Base-by-base conservation (phyloP, 345 rosid species). In the Populus alba region DNA sequence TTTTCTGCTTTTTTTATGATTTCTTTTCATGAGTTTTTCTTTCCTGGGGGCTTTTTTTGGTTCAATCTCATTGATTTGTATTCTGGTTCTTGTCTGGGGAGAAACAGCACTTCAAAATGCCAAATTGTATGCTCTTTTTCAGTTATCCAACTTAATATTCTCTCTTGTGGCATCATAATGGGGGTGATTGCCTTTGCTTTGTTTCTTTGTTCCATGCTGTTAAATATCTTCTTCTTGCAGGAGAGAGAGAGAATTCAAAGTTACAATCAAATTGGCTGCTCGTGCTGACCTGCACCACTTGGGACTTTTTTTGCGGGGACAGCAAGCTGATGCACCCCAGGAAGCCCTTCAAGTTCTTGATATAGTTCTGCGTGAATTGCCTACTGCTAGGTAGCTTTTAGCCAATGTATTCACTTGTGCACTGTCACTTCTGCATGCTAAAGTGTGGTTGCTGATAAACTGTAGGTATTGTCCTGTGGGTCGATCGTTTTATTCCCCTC, bases 341-440 rank as follows among this genome's bases (percentile, higher is more conserved):
- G 98, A 91, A 86, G 98, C 95, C n/a, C 91, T 95, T 68, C 98
- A 95, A 83, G 97, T 95, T 84, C 98, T 95, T 67, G 98, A 95
- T 84, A 95, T 93, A 86, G 98, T 95, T 80, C 89, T 94, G 77
- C 97, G 97, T 22, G 98, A 94, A 87, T 87, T 92, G 79, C 98
- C 98, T 68, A 92, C 96, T 38, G 25, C 80, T 17, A 62, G 81
- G 86, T 83, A 49, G 31, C 37, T 49, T 27, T 12, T 39, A 47
- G n/a, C 23, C 2, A 12, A 23, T 59, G 25, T 72, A 5, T 8
- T 6, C 10, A 41, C 49, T 25, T 25, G 7, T 41, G 23, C 25
- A 22, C n/a, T 13, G 8, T 4, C 23, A 10, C 16, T n/a, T 11
- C 25, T 70, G 72, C 55, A 70, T 43, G 61, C 72, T 66, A 66